Conservation (phyloP, 139 green algal species). For the Eudorina sp. region DNA sequence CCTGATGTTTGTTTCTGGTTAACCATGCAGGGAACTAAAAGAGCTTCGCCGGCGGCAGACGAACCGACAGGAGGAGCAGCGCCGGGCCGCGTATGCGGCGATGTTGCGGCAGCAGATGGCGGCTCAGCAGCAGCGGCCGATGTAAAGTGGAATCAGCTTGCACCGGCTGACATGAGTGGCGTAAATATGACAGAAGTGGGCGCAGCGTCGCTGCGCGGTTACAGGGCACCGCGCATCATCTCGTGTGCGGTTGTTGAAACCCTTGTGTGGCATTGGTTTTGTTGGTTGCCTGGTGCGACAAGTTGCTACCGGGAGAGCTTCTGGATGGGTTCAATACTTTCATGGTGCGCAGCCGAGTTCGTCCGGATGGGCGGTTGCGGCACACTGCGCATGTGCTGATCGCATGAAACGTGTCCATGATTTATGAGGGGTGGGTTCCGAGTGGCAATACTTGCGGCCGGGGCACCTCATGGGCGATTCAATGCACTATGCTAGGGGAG, state of each 20-base stretch:
- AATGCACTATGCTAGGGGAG: neutral
- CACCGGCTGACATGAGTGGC: neutral
- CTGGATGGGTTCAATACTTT: neutral
- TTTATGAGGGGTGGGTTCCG: slow-evolving; percentile 1
- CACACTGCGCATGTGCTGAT: neutral
- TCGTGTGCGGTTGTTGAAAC: neutral
- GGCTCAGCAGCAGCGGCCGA: slow-evolving; percentile 27
- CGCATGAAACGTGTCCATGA: slow-evolving; percentile 13
- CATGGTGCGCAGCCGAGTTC: neutral
- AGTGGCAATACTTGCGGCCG: slow-evolving; percentile 2
- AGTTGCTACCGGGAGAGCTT: neutral
- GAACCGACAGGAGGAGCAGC: slow-evolving; percentile 86
- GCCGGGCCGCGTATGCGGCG: slow-evolving; percentile 82
- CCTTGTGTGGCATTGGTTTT: neutral
- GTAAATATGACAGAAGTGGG: slow-evolving; percentile 2
- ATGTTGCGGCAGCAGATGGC: slow-evolving; percentile 85
- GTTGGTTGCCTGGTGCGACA: neutral
- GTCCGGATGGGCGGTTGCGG: neutral
- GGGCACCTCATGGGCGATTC: slow-evolving; percentile 11
- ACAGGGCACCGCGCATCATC: neutral
- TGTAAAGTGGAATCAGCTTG: slow-evolving; percentile 26
- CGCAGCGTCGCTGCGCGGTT: neutral
- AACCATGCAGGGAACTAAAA: slow-evolving; percentile 83
- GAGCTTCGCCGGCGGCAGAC: slow-evolving; percentile 82
- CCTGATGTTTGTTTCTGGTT: neutral